Evolutionary conservation across 257 asterid species (phyloP).

Genomic region (Coffea eugenioides): DNA sequence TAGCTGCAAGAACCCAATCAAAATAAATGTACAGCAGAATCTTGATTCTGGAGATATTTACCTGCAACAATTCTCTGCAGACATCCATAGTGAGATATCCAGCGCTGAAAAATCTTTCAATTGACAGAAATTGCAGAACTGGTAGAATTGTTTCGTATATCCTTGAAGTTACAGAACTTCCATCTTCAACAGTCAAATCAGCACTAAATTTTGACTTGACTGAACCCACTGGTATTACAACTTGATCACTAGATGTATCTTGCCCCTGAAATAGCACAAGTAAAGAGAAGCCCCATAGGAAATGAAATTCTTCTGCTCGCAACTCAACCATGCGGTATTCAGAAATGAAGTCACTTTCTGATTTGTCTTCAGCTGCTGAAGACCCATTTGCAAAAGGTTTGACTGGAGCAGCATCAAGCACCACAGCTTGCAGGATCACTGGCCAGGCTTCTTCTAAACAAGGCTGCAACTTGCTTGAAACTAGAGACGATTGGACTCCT

Average conservation of each 20-base stretch:
- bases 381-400: slow-evolving; percentile 44
- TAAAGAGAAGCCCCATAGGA: slow-evolving; percentile 84
- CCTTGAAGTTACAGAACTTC: slow-evolving; percentile 45
- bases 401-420: slow-evolving; percentile 85
- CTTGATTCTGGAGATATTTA: slow-evolving; percentile 17
- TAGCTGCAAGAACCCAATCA: not conserved
- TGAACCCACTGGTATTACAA: slow-evolving; percentile 42
- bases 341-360: slow-evolving; percentile 55
- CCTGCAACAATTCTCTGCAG: slow-evolving; percentile 83
- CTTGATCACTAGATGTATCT: slow-evolving; percentile 36
- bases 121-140: slow-evolving; percentile 60
- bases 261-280: slow-evolving; percentile 83
- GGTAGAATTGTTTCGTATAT: slow-evolving; percentile 53
- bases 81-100: slow-evolving; percentile 71
- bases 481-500: slow-evolving; percentile 79
- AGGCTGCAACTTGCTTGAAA: slow-evolving; percentile 70
- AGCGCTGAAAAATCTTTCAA: slow-evolving; percentile 62
- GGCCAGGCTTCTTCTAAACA: slow-evolving; percentile 99
- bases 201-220: slow-evolving; percentile 53
- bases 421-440: slow-evolving; percentile 81
- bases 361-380: slow-evolving; percentile 36
- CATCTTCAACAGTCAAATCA: slow-evolving; percentile 46
- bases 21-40: not conserved
- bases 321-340: slow-evolving; percentile 85
- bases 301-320: slow-evolving; percentile 62